These are phyloP conservation scores for Rhodotorula sp. DNA, from an alignment of 1,284 basidiomycete species.

Conservation along the genomic window DNA sequence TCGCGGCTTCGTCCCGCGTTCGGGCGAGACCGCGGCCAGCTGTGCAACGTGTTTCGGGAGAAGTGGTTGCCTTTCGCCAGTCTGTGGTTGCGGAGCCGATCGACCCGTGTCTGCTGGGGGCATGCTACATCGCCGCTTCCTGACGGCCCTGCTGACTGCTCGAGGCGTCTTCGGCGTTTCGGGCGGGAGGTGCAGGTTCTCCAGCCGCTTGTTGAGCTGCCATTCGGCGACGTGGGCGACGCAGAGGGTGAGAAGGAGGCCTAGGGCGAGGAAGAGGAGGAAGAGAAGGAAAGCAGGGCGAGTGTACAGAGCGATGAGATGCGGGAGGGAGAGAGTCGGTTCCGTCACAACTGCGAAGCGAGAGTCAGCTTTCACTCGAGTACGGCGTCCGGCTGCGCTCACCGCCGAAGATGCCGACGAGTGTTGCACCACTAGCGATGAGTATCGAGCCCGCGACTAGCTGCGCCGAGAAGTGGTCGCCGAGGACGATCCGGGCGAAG, in stretches of 20 bases:
- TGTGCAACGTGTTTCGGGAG: background rate
- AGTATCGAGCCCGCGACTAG: slow-evolving; percentile 81
- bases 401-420: slow-evolving; percentile 82
- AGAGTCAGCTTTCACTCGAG: background rate
- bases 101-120: background rate
- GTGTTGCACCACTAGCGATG: slow-evolving; percentile 82
- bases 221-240: slow-evolving; percentile 64
- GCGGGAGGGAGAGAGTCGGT: slow-evolving; percentile 78
- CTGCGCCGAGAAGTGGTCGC: slow-evolving; percentile 78
- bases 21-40: background rate
- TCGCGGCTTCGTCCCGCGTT: background rate
- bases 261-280: slow-evolving; percentile 68
- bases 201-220: slow-evolving; percentile 44
- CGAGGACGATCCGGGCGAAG: slow-evolving; percentile 80
- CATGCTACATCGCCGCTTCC: background rate
- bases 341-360: slow-evolving; percentile 70
- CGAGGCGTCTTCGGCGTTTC: slow-evolving; percentile 21
- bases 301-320: slow-evolving; percentile 74
- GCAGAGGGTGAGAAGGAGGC: slow-evolving; percentile 62
- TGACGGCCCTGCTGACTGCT: background rate
- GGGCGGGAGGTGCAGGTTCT: background rate
- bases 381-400: background rate
- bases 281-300: slow-evolving; percentile 77
- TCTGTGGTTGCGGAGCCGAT: background rate
- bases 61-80: background rate